These are phyloP conservation scores for Verticillium albo-atrum DNA, from an alignment of 2,329 filamentous ascomycete species.

Conservation along the genomic window DNA sequence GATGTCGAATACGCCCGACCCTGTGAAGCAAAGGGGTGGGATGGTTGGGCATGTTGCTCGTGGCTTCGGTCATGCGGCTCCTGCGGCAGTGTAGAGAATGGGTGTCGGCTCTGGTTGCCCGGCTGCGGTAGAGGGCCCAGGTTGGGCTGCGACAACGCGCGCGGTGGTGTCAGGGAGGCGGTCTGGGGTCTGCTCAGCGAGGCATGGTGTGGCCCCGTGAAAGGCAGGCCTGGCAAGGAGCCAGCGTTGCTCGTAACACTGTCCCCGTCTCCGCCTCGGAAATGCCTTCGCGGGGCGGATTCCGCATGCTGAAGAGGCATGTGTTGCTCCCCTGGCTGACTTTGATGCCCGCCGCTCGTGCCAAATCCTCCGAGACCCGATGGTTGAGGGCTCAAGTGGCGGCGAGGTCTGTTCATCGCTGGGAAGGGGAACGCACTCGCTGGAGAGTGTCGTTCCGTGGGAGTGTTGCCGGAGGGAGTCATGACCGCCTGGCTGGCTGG, in stretches of 20 bases:
- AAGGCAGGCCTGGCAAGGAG: background rate
- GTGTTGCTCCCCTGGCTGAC: background rate
- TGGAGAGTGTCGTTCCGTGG: conserved; percentile 27
- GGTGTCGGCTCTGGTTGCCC: background rate
- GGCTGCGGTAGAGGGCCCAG: conserved; percentile 17
- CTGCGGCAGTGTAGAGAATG: conserved; percentile 8
- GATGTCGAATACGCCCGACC: conserved; percentile 4
- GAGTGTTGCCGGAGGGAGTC: conserved; percentile 20
- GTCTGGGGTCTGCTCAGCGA: conserved; percentile 13
- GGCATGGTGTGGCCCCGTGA: conserved; percentile 8
- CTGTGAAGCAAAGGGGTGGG: background rate
- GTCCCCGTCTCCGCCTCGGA: background rate
- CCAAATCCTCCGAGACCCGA: background rate
- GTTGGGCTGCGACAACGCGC: conserved; percentile 30
- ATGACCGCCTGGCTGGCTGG: conserved; percentile 18
- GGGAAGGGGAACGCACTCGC: conserved; percentile 24
- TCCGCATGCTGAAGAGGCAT: conserved; percentile 1
- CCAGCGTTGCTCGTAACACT: background rate
- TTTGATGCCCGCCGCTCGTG: background rate
- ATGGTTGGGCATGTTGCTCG: conserved; percentile 6
- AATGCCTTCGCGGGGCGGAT: background rate
- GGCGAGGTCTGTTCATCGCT: conserved; percentile 20
- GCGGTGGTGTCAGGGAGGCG: conserved; percentile 20
- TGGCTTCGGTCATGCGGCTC: conserved; percentile 4
- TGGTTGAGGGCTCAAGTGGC: background rate